Evolutionary conservation across 2,329 filamentous ascomycete genomes (phyloP).

Genomic region (Atkinsonella hypoxylon): DNA sequence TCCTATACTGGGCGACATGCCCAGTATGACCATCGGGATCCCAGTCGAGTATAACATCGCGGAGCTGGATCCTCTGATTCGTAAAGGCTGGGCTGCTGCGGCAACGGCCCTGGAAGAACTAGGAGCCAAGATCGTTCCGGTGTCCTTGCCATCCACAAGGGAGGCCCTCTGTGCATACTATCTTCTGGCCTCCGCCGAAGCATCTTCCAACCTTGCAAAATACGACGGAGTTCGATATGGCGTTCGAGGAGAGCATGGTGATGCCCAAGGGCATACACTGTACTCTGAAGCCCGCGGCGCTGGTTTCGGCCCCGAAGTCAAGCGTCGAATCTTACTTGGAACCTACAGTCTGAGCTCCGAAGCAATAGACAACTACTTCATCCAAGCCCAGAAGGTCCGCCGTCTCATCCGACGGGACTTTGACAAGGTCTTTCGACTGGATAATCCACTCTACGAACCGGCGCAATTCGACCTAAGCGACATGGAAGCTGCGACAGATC

Average conservation of each 20-base stretch:
- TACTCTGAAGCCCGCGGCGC: constrained; percentile 65
- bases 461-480: constrained; percentile 46
- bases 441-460: constrained; percentile 53
- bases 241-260: constrained; percentile 35
- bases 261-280: constrained; percentile 49
- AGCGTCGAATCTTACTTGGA: constrained; percentile 75
- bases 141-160: constrained; percentile 73
- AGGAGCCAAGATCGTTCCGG: constrained; percentile 62
- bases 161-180: constrained; percentile 90
- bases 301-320: constrained; percentile 76
- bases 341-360: constrained; percentile 82
- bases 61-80: constrained; percentile 62
- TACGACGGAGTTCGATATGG: constrained; percentile 97
- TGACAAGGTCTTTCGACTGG: constrained; percentile 58
- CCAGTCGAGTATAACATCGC: constrained; percentile 77
- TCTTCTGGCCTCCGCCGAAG: constrained; percentile 86
- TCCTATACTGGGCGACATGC: constrained; percentile 14
- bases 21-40: constrained; percentile 38
- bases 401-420: constrained; percentile 80
- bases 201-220: constrained; percentile 89
- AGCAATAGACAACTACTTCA: constrained; percentile 92
- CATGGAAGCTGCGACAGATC: constrained; percentile 38
- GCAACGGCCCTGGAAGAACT: constrained; percentile 45
- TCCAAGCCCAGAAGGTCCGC: constrained; percentile 82
- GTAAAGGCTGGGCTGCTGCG: constrained; percentile 53